A percentile compares a stretch with the other conserved stretches of the same genome.
Conservation (phyloP, 164 flowering plant species). For the Nymphaea thermarum region DNA sequence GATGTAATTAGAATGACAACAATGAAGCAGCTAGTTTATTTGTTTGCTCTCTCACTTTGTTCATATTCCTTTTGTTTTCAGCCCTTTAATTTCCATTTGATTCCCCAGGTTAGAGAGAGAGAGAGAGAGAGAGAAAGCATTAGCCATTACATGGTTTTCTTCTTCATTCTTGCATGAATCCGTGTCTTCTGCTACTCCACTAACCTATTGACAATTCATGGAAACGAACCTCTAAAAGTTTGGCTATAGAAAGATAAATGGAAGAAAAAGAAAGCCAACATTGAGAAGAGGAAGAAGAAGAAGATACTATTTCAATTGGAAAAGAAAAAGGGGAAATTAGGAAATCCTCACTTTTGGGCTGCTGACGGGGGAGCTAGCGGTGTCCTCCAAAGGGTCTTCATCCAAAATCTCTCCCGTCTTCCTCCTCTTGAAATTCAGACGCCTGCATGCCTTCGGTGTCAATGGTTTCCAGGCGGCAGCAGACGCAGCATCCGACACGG, state of each 20-base stretch:
- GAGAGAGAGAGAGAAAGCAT: background rate
- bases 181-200: background rate
- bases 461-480: background rate
- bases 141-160: background rate
- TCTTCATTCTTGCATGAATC: background rate
- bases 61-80: too few relatives aligned
- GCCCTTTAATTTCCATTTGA: too few relatives aligned
- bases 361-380: slow-evolving; percentile 34
- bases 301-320: background rate
- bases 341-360: slow-evolving; percentile 15
- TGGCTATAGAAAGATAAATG: too few relatives aligned
- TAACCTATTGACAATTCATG: background rate
- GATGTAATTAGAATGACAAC: too few relatives aligned
- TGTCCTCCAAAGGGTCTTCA: slow-evolving; percentile 35
- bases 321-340: background rate
- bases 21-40: too few relatives aligned
- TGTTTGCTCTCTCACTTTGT: too few relatives aligned
- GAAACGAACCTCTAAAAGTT: background rate
- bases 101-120: background rate
- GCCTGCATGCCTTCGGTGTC: background rate
- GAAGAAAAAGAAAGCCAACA: too few relatives aligned
- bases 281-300: too few relatives aligned
- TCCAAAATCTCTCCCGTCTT: slow-evolving; percentile 10
- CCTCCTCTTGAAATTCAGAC: slow-evolving; percentile 23
- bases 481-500: background rate